phyloP scores from a whole-genome alignment of 2,329 filamentous ascomycete species.

The Stachybotrys elegans region DNA sequence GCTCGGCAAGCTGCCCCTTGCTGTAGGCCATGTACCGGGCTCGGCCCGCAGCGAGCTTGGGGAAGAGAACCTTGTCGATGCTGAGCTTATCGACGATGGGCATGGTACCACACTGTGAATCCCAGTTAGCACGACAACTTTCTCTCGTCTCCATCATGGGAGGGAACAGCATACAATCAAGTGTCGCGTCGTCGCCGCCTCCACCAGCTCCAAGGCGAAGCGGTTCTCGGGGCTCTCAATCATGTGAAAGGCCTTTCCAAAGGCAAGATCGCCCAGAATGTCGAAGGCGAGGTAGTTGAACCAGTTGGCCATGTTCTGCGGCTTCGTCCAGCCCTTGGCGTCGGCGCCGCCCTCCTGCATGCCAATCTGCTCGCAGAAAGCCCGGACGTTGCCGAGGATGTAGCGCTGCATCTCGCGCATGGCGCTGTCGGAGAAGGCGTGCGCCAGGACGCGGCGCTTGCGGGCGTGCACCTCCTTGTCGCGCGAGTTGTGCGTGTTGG shows the following conservation, averaged over 20 bases:
- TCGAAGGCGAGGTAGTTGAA: conserved; percentile 60
- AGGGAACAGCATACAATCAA: conserved; percentile 52
- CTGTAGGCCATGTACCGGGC: conserved; percentile 69
- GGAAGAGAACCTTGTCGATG: conserved; percentile 64
- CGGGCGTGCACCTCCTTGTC: conserved; percentile 65
- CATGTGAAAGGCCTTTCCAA: conserved; percentile 59
- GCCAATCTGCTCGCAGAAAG: conserved; percentile 57
- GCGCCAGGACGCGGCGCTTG: conserved; percentile 66
- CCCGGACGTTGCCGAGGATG: conserved; percentile 60
- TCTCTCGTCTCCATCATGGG: not conserved
- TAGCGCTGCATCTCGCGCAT: conserved; percentile 65
- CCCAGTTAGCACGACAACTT: conserved; percentile 8
- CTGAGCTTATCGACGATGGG: conserved; percentile 61
- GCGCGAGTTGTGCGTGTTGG: conserved; percentile 69
- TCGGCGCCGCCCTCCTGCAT: conserved; percentile 32
- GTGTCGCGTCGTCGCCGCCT: conserved; percentile 63
- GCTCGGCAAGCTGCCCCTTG: conserved; percentile 59
- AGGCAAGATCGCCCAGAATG: conserved; percentile 56
- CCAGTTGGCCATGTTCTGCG: conserved; percentile 60
- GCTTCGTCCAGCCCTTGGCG: conserved; percentile 50
- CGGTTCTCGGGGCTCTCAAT: conserved; percentile 55
- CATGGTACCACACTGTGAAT: conserved; percentile 61
- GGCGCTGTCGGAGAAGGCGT: conserved; percentile 64
- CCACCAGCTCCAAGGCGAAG: conserved; percentile 62
- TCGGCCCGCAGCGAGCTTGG: conserved; percentile 59